Evolutionary conservation across 2,329 filamentous ascomycete species (phyloP).

Genomic region (Arthrobotrys megalospora): DNA sequence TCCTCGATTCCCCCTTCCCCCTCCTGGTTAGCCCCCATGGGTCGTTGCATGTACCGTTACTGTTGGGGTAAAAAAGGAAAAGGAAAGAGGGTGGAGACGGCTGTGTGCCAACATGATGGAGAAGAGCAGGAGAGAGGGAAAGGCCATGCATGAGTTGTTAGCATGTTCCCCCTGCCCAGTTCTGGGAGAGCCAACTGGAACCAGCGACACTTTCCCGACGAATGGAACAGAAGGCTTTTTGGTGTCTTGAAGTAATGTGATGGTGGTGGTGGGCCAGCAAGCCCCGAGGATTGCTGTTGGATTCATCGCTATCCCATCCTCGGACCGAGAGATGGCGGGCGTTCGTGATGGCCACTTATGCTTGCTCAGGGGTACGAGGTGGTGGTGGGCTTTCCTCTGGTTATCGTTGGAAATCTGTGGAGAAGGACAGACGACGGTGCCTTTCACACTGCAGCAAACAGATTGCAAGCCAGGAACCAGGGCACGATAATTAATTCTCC

Average conservation of each 20-base stretch:
- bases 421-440: conserved; percentile 43
- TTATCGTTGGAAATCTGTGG: conserved; percentile 40
- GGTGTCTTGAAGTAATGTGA: conserved; percentile 38
- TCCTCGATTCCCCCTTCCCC: conserved; percentile 44
- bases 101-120: conserved; percentile 40
- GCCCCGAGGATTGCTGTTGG: conserved; percentile 48
- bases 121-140: conserved; percentile 20
- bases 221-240: conserved; percentile 33
- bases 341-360: conserved; percentile 33
- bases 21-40: conserved; percentile 54
- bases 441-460: conserved; percentile 27
- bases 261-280: conserved; percentile 58
- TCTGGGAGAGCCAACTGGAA: conserved; percentile 58
- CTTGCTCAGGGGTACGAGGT: conserved; percentile 52
- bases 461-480: conserved; percentile 49
- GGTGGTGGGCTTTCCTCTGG: neutral
- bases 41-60: conserved; percentile 62
- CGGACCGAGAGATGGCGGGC: conserved; percentile 51
- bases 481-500: conserved; percentile 51
- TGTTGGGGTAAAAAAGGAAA: conserved; percentile 62
- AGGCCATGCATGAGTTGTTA: conserved; percentile 54
- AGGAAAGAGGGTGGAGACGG: conserved; percentile 59
- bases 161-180: conserved; percentile 59
- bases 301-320: conserved; percentile 41
- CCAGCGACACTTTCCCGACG: conserved; percentile 59